Evolutionary conservation across 1,284 basidiomycete species (phyloP).

Genomic region (Cryptococcus sp.): DNA sequence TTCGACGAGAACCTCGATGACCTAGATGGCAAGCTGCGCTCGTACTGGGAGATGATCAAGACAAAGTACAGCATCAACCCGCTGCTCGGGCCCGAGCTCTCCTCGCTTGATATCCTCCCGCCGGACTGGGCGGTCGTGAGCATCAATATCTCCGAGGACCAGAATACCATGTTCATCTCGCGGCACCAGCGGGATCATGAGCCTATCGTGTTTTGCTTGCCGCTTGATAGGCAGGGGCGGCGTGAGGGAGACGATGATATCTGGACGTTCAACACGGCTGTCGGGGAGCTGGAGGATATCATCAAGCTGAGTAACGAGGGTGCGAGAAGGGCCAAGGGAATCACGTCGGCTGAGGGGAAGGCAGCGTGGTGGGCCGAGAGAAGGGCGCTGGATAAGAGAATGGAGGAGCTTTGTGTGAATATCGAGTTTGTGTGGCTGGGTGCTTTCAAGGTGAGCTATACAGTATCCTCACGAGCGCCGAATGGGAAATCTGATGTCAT

Average conservation of each 20-base stretch:
- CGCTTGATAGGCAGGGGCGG: slow-evolving; percentile 71
- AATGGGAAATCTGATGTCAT: neutral
- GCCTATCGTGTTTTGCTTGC: slow-evolving; percentile 81
- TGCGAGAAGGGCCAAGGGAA: slow-evolving; percentile 67
- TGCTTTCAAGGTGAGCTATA: slow-evolving; percentile 76
- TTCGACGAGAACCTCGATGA: slow-evolving; percentile 44
- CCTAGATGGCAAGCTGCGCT: slow-evolving; percentile 51
- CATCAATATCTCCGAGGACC: slow-evolving; percentile 76
- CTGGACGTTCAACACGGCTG: slow-evolving; percentile 70
- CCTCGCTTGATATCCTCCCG: slow-evolving; percentile 58
- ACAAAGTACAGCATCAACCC: slow-evolving; percentile 53
- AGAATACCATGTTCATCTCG: slow-evolving; percentile 76
- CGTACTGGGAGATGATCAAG: slow-evolving; percentile 63
- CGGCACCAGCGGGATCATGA: slow-evolving; percentile 61
- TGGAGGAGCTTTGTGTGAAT: slow-evolving; percentile 72
- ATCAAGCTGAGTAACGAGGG: slow-evolving; percentile 71
- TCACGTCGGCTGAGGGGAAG: slow-evolving; percentile 54
- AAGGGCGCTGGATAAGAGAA: slow-evolving; percentile 67
- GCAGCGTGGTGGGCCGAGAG: slow-evolving; percentile 78
- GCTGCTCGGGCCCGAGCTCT: slow-evolving; percentile 49
- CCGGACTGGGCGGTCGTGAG: slow-evolving; percentile 79
- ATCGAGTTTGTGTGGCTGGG: slow-evolving; percentile 97
- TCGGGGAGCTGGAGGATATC: slow-evolving; percentile 72
- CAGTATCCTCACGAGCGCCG: neutral
- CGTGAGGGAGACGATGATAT: slow-evolving; percentile 69